Conservation (phyloP, 345 rosid species). For the Adansonia digitata region DNA sequence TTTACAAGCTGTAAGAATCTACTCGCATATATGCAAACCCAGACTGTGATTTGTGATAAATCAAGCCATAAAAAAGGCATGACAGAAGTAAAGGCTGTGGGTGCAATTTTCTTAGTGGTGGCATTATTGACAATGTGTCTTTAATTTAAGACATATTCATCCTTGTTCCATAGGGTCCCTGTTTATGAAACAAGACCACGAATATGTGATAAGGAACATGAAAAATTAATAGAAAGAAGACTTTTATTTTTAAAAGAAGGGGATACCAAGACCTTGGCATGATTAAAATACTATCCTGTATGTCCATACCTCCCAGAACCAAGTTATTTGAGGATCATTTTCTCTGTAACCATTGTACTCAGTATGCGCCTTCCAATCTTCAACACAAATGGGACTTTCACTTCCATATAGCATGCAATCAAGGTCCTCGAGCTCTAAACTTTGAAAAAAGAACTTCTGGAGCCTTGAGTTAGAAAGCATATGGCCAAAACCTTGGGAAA, state of each 20-base stretch:
- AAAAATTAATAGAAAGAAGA: neutral
- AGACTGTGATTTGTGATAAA: neutral
- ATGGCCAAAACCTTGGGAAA: slow-evolving; percentile 64
- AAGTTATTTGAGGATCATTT: slow-evolving; percentile 62
- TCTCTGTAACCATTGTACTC: slow-evolving; percentile 74
- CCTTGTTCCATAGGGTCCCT: neutral
- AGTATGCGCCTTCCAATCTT: slow-evolving; percentile 85
- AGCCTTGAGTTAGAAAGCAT: slow-evolving; percentile 39
- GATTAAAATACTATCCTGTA: neutral
- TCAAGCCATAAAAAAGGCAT: neutral
- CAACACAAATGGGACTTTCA: slow-evolving; percentile 50
- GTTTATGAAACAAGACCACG: neutral
- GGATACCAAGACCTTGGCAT: neutral
- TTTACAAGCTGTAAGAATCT: neutral
- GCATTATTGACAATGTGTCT: slow-evolving; percentile 1
- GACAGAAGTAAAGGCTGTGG: neutral
- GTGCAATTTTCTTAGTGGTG: neutral
- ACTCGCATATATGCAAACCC: neutral
- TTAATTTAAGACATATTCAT: neutral
- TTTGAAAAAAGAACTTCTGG: slow-evolving; percentile 44
- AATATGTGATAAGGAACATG: neutral
- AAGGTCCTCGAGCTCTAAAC: slow-evolving; percentile 63
- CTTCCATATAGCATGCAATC: slow-evolving; percentile 91
- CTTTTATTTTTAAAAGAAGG: neutral
- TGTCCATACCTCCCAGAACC: slow-evolving; percentile 91